These are phyloP conservation scores for Coniochaeta sp. DNA, from an alignment of 2,329 filamentous ascomycete species.

Conservation along the genomic window DNA sequence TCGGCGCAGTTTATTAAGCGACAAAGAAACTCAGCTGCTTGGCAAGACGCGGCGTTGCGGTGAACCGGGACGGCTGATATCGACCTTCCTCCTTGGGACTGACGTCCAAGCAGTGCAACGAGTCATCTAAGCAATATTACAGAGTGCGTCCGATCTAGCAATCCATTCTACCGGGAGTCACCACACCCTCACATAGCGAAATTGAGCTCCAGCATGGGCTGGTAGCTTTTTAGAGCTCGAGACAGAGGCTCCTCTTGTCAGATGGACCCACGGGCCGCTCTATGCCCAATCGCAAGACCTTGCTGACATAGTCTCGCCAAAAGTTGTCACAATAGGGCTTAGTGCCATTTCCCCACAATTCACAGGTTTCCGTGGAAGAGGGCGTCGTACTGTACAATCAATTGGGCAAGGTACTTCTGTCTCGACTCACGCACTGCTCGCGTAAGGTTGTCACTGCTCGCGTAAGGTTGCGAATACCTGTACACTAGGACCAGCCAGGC, in stretches of 20 bases:
- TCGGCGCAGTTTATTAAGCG: neutral
- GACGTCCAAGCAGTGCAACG: neutral
- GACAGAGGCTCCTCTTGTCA: neutral
- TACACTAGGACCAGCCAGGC: no score
- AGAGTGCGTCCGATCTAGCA: neutral
- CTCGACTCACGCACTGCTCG: neutral
- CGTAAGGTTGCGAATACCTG: no score
- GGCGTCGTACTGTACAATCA: neutral
- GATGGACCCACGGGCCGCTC: conserved; percentile 5
- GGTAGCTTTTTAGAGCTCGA: neutral
- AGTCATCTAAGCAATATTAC: neutral
- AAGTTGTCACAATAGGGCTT: conserved; percentile 29
- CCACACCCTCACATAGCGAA: neutral
- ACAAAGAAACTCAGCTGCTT: neutral
- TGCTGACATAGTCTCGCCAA: conserved; percentile 23
- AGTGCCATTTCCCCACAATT: conserved; percentile 15
- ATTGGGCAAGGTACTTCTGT: neutral
- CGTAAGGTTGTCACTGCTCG: no score
- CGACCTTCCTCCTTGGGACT: neutral
- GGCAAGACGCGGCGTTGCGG: neutral
- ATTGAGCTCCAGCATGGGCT: neutral
- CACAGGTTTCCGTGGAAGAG: neutral
- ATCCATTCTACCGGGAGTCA: neutral
- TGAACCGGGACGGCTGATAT: neutral
- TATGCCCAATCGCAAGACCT: neutral